Evolutionary conservation across 345 rosid species (phyloP), one percentile per base, ranked within the genome.

Genomic region (Conringia planisiliqua): DNA sequence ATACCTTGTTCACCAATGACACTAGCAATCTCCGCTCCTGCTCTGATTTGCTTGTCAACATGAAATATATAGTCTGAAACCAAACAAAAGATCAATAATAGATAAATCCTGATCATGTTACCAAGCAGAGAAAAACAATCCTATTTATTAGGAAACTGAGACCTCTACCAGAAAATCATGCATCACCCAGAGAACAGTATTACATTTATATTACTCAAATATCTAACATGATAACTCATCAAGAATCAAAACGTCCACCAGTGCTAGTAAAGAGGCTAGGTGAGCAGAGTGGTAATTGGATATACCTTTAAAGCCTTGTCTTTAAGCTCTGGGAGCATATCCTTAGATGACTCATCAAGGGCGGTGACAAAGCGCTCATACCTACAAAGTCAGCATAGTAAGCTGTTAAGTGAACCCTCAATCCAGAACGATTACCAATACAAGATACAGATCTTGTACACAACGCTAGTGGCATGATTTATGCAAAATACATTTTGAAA

Each of bases 301-400:
- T 77, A 32, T 79, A 92, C 99, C 96, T 88, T 95, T 80, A 92
- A 71, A 70, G 96, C 88, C 85, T 83, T 95, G 79, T 88, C 96
- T 84, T 95, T 95, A 29, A 95, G 83, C 58, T 85, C 70, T 47
- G 92, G 96, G 67, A 95, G 78, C 90, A 89, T 80, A 78, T 95
- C 98, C 80, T 88, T 95, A 13, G 98, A 92, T 73, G 97, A 93
- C 80, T 92, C 99, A 84, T 92, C 98, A 32, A 95, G 90, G 12
- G 97, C 92, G 24, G 62, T 56, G 55, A 92, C 85, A 83, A 89
- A 90, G 7, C 90, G 96, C 75, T 89, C 97, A 79, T 95, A 95
- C 86, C 98, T 93, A 50, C 73, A 71, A 64, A 71, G 47, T 55
- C 54, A 61, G 18, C 30, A 71, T n/a, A 12, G 24, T 69, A 69